Conservation (phyloP, 768 basidiomycete genomes). For the Myochromella boudieri region DNA sequence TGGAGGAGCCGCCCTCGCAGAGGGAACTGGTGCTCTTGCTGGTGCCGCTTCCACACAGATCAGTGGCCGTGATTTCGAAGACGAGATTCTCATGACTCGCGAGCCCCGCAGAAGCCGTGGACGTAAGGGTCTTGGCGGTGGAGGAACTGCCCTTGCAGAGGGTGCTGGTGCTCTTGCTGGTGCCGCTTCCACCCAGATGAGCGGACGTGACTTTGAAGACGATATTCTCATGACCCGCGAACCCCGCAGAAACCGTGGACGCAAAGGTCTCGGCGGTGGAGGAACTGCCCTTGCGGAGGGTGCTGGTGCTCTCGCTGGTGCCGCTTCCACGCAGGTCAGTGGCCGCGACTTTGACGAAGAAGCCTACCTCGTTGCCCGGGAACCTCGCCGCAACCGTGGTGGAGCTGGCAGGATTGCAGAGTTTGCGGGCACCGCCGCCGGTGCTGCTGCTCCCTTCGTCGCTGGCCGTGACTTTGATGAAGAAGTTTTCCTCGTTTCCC, state of each 20-base stretch:
- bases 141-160: neutral
- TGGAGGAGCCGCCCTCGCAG: neutral
- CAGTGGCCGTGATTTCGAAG: constrained; percentile 1
- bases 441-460: constrained; percentile 6
- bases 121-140: neutral
- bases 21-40: neutral
- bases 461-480: constrained; percentile 3
- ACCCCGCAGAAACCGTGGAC: neutral
- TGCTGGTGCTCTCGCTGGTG: constrained; percentile 6
- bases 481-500: neutral
- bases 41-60: neutral
- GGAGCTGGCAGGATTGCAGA: neutral
- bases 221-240: neutral
- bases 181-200: neutral
- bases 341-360: constrained; percentile 1
- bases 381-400: neutral
- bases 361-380: neutral
- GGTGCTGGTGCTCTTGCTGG: neutral
- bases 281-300: constrained; percentile 6
- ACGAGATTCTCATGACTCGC: neutral
- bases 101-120: constrained; percentile 1
- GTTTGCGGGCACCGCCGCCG: constrained; percentile 2
- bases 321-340: constrained; percentile 3
- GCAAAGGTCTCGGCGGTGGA: neutral
- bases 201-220: constrained; percentile 2